These are phyloP conservation scores for Brassica juncea DNA, from an alignment of 345 rosid genomes.

Conservation along the genomic window DNA sequence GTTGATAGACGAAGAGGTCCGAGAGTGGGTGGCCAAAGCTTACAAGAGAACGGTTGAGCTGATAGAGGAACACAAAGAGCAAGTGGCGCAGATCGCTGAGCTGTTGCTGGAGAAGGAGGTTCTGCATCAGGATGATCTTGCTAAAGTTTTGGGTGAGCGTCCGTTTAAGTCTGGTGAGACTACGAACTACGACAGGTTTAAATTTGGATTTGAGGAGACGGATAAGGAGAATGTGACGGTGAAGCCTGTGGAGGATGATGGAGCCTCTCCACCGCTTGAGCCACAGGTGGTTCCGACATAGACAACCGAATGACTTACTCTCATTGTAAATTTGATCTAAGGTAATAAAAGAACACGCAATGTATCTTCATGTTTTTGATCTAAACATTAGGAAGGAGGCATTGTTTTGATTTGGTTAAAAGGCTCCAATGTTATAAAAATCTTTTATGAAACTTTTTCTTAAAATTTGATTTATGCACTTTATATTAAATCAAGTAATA, in stretches of 20 bases:
- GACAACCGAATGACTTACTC: neutral
- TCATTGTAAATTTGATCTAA: conserved; percentile 30
- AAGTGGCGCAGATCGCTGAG: conserved; percentile 81
- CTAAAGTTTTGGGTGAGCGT: conserved; percentile 74
- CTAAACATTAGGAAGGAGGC: neutral
- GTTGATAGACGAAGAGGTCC: conserved; percentile 76
- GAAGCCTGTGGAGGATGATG: conserved; percentile 50
- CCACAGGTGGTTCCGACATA: conserved; percentile 72
- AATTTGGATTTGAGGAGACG: conserved; percentile 60
- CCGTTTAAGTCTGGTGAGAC: conserved; percentile 69
- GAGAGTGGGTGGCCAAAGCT: conserved; percentile 91
- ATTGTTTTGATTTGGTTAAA: neutral
- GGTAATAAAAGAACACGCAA: conserved; percentile 17
- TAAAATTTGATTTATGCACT: neutral
- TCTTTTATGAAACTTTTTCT: neutral
- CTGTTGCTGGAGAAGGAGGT: conserved; percentile 33
- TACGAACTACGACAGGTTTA: conserved; percentile 75
- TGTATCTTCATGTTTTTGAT: conserved; percentile 16
- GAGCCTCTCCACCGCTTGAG: conserved; percentile 50
- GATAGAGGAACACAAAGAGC: conserved; percentile 79
- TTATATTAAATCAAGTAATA: too few relatives aligned
- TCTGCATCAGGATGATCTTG: conserved; percentile 79
- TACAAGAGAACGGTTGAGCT: conserved; percentile 61
- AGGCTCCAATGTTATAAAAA: neutral
- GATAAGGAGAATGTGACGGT: conserved; percentile 31